Evolutionary conservation across 2,329 filamentous ascomycete species (phyloP), one percentile per base, ranked within the genome.

Genomic region (Chaetothyriales sp.): DNA sequence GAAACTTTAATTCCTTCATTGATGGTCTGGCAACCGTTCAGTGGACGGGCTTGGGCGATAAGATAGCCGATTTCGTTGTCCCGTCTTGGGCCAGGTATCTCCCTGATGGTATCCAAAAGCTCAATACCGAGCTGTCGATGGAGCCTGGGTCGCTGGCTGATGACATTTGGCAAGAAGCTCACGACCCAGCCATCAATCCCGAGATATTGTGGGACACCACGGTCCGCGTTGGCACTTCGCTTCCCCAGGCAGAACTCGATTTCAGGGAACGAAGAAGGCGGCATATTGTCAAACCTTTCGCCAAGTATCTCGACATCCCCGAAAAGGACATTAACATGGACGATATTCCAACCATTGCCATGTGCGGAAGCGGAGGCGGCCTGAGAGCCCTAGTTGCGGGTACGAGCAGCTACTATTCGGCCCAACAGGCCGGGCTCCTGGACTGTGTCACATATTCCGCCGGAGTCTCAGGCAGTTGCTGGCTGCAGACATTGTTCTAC

Each of bases 381-480:
- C 69, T 98, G 46, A 77, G 92, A 48, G 92, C 92, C 1, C 77
- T 98, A 40, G 87, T 97, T 18, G 89, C 92, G 1, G 89, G 90
- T 2, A 83, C 89, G 0, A 89, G 90, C 0, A 95, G 89, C 0
- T 83, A 94, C 55, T 73, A 92, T 8, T 89, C 89, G 2, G 78
- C 88, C 0, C 81, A 88, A 54, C 85, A 95, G 65, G 85, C 86
- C 52, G 92, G 92, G 0, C 73, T 98, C 0, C 94, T 95, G 65
- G 89, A 95, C 67, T 97, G 92, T 65, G 78, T 87, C 9, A 97
- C 89, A 1, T 98, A 98, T 63, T 94, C 89, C 0, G 88, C 90
- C 4, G 92, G 92, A 1, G 92, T 98, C 47, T 95, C 89, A 64
- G 92, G 92, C 0, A 94, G 86, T 57, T 97, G 92, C 67, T 98